phyloP scores from a whole-genome alignment of 371 early-diverging fungal species.

The Apophysomyces variabilis region DNA sequence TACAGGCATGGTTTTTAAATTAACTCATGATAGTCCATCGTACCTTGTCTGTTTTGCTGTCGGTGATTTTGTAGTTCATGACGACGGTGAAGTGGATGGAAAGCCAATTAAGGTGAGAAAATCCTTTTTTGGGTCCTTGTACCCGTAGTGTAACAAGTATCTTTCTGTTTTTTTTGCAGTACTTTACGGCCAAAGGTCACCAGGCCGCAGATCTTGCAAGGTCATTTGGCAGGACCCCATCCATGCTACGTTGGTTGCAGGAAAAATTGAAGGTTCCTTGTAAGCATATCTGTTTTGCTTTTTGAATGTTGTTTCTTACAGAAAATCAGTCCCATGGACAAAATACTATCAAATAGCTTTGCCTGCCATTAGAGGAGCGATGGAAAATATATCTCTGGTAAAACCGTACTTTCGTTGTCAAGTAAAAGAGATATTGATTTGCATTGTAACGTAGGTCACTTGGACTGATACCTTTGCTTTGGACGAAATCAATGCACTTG shows the following conservation, averaged over 20 bases:
- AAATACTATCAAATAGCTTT: constrained; percentile 61
- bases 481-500: constrained; percentile 39
- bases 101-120: constrained; percentile 44
- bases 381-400: constrained; percentile 66
- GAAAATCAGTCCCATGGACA: constrained; percentile 54
- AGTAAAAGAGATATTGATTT: background rate
- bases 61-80: constrained; percentile 53
- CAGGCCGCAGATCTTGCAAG: constrained; percentile 39
- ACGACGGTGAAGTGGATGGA: constrained; percentile 53
- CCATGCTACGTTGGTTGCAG: constrained; percentile 59
- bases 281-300: constrained; percentile 12
- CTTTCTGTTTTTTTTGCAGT: constrained; percentile 27
- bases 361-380: constrained; percentile 52
- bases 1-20: background rate
- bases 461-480: constrained; percentile 35
- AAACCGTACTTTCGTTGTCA: background rate
- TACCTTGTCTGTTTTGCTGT: constrained; percentile 56
- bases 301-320: background rate
- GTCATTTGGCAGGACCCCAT: constrained; percentile 51
- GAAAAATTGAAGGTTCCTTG: constrained; percentile 45
- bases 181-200: constrained; percentile 47
- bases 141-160: background rate
- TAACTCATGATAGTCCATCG: constrained; percentile 34
- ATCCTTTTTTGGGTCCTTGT: background rate
- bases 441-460: constrained; percentile 23